A percentile compares a stretch with the other conserved stretches of the same genome.
Conservation (phyloP, 2,329 filamentous ascomycete species). For the Sclerotinia glacialis region DNA sequence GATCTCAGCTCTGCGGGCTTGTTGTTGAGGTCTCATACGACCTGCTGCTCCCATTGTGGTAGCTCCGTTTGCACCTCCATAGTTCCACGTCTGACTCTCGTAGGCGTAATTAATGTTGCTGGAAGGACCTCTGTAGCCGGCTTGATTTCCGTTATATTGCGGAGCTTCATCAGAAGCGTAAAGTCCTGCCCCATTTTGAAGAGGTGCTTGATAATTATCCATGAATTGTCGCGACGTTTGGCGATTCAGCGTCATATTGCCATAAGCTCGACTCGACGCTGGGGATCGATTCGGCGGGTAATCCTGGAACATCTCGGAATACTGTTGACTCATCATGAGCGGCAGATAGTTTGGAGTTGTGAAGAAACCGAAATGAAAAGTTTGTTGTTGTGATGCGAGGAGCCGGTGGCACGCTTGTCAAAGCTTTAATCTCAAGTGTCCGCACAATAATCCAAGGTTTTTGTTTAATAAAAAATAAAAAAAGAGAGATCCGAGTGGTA, state of each 20-base stretch:
- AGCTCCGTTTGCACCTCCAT: slow-evolving; percentile 58
- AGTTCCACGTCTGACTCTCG: slow-evolving; percentile 79
- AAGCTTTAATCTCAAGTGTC: slow-evolving; percentile 28
- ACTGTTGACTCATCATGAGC: slow-evolving; percentile 50
- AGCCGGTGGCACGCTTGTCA: slow-evolving; percentile 37
- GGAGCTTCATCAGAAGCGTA: slow-evolving; percentile 66
- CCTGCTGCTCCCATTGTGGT: slow-evolving; percentile 62
- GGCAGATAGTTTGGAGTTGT: slow-evolving; percentile 21
- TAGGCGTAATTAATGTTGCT: slow-evolving; percentile 51
- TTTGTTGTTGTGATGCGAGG: slow-evolving; percentile 36
- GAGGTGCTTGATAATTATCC: slow-evolving; percentile 57
- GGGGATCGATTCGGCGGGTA: slow-evolving; percentile 70
- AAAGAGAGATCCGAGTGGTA: slow-evolving; percentile 29
- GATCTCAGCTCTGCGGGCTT: slow-evolving; percentile 59
- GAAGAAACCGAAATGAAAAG: slow-evolving; percentile 23
- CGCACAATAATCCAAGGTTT: slow-evolving; percentile 22
- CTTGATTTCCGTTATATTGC: slow-evolving; percentile 49
- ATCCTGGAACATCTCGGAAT: slow-evolving; percentile 71
- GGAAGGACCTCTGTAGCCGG: slow-evolving; percentile 33
- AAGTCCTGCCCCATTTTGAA: slow-evolving; percentile 50
- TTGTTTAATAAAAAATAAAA: no score
- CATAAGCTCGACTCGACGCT: slow-evolving; percentile 64
- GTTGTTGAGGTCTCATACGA: slow-evolving; percentile 49
- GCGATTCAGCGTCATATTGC: slow-evolving; percentile 63
- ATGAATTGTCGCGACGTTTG: slow-evolving; percentile 71